Evolutionary conservation across 257 asterid species (phyloP).

Genomic region (Ilex aquifolium): DNA sequence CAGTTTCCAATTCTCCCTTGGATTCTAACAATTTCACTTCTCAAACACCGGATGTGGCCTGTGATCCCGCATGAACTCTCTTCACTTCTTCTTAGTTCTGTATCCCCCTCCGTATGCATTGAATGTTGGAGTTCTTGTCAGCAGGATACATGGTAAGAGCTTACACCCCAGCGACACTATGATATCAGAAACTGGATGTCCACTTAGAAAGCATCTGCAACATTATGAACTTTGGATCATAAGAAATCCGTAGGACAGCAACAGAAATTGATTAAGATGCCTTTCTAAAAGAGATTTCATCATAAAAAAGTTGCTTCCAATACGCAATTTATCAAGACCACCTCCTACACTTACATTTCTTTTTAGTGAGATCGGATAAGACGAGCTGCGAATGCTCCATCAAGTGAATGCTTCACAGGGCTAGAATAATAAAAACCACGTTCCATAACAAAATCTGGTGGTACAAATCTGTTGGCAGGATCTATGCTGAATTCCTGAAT

Average conservation of each 20-base stretch:
- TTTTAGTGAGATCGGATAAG: constrained; percentile 43
- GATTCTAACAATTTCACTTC: constrained; percentile 11
- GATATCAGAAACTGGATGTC: too few relatives aligned
- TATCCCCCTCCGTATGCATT: constrained; percentile 22
- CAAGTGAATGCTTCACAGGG: constrained; percentile 74
- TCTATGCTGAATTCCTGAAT: constrained; percentile 69
- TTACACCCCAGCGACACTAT: too few relatives aligned
- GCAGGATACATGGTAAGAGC: too few relatives aligned
- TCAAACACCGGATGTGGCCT: constrained; percentile 24
- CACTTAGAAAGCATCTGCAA: too few relatives aligned
- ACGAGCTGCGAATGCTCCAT: constrained; percentile 98
- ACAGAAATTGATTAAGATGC: too few relatives aligned
- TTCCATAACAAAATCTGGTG: constrained; percentile 42
- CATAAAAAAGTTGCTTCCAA: too few relatives aligned
- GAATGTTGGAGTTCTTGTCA: constrained; percentile 47
- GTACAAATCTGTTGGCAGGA: constrained; percentile 50
- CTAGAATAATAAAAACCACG: constrained; percentile 64
- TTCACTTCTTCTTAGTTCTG: too few relatives aligned
- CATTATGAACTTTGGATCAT: too few relatives aligned
- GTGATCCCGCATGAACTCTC: too few relatives aligned
- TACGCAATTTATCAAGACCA: neutral
- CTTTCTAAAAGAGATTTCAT: too few relatives aligned
- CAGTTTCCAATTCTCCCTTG: neutral
- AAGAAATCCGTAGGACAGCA: too few relatives aligned
- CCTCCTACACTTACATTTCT: neutral